Evolutionary conservation across 2,329 filamentous ascomycete genomes (phyloP).

Genomic region (Cladorrhinum sp.): DNA sequence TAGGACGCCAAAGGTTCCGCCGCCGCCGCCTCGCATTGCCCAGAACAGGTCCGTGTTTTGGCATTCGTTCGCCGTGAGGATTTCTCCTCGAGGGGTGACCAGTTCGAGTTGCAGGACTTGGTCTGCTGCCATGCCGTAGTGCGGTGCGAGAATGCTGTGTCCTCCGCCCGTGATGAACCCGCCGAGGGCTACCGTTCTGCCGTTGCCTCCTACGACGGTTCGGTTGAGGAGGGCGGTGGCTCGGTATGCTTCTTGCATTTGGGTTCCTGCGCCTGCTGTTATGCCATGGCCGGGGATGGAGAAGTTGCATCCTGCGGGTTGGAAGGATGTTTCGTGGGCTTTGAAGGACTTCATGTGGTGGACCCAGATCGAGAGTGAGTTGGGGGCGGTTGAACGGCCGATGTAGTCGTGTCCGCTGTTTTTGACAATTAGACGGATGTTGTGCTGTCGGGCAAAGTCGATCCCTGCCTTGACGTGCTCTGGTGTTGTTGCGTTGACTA

Average conservation of each 20-base stretch:
- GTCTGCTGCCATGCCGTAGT: slow-evolving; percentile 60
- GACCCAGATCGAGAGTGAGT: slow-evolving; percentile 55
- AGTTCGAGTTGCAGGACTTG: slow-evolving; percentile 58
- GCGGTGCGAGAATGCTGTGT: slow-evolving; percentile 51
- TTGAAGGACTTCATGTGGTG: slow-evolving; percentile 38
- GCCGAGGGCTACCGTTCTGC: slow-evolving; percentile 55
- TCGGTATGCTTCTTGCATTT: slow-evolving; percentile 48
- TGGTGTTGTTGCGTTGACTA: slow-evolving; percentile 38
- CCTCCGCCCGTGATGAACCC: slow-evolving; percentile 62
- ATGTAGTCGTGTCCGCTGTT: slow-evolving; percentile 27
- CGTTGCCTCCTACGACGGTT: slow-evolving; percentile 53
- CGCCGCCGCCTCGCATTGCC: slow-evolving; percentile 60
- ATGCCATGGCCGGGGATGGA: slow-evolving; percentile 47
- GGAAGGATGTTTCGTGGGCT: slow-evolving; percentile 44
- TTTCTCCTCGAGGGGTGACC: slow-evolving; percentile 49
- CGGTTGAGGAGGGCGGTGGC: slow-evolving; percentile 43
- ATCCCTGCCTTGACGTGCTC: slow-evolving; percentile 37
- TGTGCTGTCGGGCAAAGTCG: slow-evolving; percentile 37
- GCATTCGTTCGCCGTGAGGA: slow-evolving; percentile 50
- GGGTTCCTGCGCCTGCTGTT: slow-evolving; percentile 51
- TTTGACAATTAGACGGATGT: slow-evolving; percentile 21
- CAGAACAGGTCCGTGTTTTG: slow-evolving; percentile 59
- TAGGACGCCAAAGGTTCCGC: slow-evolving; percentile 59
- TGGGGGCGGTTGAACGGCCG: slow-evolving; percentile 45
- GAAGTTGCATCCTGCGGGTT: slow-evolving; percentile 14